phyloP scores from a whole-genome alignment of 345 rosid genomes.

The Gossypium sturtianum region DNA sequence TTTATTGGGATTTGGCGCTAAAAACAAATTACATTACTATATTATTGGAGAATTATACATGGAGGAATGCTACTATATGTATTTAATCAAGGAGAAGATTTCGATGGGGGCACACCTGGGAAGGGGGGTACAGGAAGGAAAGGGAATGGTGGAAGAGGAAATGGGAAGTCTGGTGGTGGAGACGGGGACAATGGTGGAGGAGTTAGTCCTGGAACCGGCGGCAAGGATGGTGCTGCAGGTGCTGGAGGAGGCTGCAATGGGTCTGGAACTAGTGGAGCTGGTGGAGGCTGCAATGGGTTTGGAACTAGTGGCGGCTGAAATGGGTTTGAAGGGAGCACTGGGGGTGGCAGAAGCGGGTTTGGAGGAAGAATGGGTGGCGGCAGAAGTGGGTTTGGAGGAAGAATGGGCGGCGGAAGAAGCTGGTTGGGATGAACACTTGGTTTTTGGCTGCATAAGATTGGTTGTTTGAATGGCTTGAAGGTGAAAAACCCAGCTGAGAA shows the following conservation, averaged over 20 bases:
- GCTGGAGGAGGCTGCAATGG: constrained; percentile 30
- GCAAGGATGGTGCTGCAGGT: background rate
- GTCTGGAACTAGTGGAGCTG: constrained; percentile 30
- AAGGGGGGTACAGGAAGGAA: constrained; percentile 26
- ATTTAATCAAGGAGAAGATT: constrained; percentile 24
- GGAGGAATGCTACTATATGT: background rate
- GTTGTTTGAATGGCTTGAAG: constrained; percentile 69
- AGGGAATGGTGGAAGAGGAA: constrained; percentile 37
- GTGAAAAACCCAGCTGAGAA: constrained; percentile 93
- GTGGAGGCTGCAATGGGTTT: constrained; percentile 22
- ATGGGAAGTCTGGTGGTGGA: constrained; percentile 28
- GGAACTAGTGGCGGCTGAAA: constrained; percentile 17
- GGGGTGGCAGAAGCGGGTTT: constrained; percentile 23
- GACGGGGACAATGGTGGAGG: constrained; percentile 33
- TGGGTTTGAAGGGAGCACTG: constrained; percentile 26
- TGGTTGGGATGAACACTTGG: constrained; percentile 22
- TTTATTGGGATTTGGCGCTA: background rate
- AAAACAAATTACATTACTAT: constrained; percentile 1
- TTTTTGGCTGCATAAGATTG: constrained; percentile 55
- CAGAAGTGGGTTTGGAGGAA: background rate
- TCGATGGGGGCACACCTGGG: constrained; percentile 41
- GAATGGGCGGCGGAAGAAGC: constrained; percentile 11
- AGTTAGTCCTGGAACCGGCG: constrained; percentile 26
- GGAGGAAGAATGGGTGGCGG: constrained; percentile 22
- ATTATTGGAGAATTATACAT: constrained; percentile 12